phyloP scores from a whole-genome alignment of 805 yeast genomes.

The Grigorovia transvaalensis region DNA sequence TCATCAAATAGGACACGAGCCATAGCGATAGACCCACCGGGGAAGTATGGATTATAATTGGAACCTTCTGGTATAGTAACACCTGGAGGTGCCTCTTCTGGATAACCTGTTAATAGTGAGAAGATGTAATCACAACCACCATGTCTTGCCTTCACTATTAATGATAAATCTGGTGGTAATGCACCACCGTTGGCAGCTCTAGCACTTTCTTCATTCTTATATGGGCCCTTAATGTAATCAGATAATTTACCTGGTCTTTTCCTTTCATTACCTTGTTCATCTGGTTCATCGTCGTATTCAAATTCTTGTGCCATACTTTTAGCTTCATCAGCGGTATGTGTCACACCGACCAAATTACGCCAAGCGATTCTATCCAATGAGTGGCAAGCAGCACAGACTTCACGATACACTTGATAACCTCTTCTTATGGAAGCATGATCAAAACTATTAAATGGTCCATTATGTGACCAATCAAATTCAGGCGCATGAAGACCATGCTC shows the following conservation, averaged over 20 bases:
- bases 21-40: conserved; percentile 99
- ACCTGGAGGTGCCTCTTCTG: conserved; percentile 98
- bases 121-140: conserved; percentile 96
- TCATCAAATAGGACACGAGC: conserved; percentile 97
- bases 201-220: conserved; percentile 97
- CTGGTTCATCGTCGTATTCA: conserved; percentile 98
- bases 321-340: conserved; percentile 84
- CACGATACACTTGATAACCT: conserved; percentile 97
- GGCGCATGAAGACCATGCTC: conserved; percentile 99
- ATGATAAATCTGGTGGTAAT: conserved; percentile 92
- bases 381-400: conserved; percentile 98
- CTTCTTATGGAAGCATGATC: conserved; percentile 96
- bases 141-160: conserved; percentile 97
- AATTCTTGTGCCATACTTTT: conserved; percentile 90
- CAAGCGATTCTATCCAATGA: conserved; percentile 94
- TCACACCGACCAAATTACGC: conserved; percentile 96
- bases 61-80: conserved; percentile 85
- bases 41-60: conserved; percentile 99
- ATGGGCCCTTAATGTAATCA: conserved; percentile 90
- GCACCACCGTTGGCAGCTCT: conserved; percentile 99
- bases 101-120: conserved; percentile 93
- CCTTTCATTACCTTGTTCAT: conserved; percentile 95
- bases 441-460: conserved; percentile 80
- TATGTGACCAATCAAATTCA: conserved; percentile 85
- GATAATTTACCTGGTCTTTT: conserved; percentile 98